Conservation (phyloP, 2,329 filamentous ascomycete species). For the Pleomassaria siparia region DNA sequence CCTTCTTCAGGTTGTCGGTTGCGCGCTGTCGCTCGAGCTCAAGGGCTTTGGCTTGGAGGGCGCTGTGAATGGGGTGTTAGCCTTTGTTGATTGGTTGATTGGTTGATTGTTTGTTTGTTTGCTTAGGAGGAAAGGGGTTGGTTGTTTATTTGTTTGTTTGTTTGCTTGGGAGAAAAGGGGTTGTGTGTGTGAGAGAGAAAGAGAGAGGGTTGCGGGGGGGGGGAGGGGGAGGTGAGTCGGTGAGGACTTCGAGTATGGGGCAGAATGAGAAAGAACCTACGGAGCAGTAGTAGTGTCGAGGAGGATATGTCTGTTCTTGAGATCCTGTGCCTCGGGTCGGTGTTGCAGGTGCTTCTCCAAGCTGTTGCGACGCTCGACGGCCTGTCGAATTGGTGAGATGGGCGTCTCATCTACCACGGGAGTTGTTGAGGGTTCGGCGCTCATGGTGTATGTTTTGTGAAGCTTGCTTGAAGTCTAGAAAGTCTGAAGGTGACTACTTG, state of each 20-base stretch:
- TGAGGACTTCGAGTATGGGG: not conserved
- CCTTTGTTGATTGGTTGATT: not conserved
- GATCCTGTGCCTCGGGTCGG: constrained; percentile 57
- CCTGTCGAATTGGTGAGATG: constrained; percentile 42
- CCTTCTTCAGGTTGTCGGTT: constrained; percentile 65
- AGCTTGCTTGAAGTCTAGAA: not conserved
- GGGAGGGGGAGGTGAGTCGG: too few relatives aligned
- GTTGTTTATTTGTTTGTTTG: too few relatives aligned
- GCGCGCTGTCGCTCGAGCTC: constrained; percentile 67
- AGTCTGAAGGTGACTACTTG: not conserved
- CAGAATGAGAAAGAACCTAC: constrained; percentile 44
- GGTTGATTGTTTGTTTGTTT: too few relatives aligned
- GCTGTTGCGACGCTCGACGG: constrained; percentile 63
- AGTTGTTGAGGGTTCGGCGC: constrained; percentile 28
- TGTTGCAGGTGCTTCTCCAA: constrained; percentile 52
- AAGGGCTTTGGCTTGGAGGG: constrained; percentile 62
- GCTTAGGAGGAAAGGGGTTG: too few relatives aligned
- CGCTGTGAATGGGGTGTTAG: constrained; percentile 41
- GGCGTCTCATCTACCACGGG: constrained; percentile 41
- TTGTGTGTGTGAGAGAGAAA: too few relatives aligned
- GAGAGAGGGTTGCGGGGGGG: too few relatives aligned
- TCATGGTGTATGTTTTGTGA: constrained; percentile 21
- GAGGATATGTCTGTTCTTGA: constrained; percentile 69
- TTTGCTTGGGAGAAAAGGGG: too few relatives aligned
- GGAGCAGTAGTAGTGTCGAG: constrained; percentile 68